A percentile compares a stretch with the other conserved stretches of the same genome.
Conservation (phyloP, 768 basidiomycete species). For the Suillus cothurnatus region DNA sequence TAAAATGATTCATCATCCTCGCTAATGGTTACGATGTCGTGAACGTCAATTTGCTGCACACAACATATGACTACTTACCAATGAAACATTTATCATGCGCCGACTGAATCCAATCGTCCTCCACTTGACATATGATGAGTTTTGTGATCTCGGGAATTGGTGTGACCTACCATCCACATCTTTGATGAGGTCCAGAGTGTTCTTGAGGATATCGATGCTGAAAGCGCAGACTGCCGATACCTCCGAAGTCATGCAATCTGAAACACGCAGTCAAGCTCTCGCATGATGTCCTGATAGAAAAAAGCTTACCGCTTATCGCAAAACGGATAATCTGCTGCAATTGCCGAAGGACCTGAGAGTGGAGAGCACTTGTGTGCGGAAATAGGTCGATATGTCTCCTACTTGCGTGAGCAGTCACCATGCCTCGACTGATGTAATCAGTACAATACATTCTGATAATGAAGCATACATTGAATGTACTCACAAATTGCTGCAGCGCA, state of each 20-base stretch:
- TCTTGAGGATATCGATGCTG: constrained; percentile 10
- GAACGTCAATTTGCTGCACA: not conserved
- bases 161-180: constrained; percentile 3
- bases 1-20: constrained; percentile 45
- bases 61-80: not conserved
- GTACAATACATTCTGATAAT: not conserved
- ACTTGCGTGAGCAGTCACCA: not conserved
- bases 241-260: constrained; percentile 32
- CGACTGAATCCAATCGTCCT: not conserved
- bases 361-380: constrained; percentile 18
- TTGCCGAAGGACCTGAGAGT: constrained; percentile 22
- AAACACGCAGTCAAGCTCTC: not conserved
- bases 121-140: not conserved
- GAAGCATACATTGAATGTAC: not conserved
- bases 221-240: constrained; percentile 16
- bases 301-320: constrained; percentile 36
- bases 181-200: constrained; percentile 5
- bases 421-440: not conserved
- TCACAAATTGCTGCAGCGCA: not conserved
- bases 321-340: constrained; percentile 39
- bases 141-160: not conserved
- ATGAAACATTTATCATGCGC: constrained; percentile 1
- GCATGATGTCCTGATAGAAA: not conserved
- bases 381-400: constrained; percentile 33
- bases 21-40: constrained; percentile 26